Base-by-base conservation (phyloP, 169 alveolate genomes). In the Besnoitia besnoiti region DNA sequence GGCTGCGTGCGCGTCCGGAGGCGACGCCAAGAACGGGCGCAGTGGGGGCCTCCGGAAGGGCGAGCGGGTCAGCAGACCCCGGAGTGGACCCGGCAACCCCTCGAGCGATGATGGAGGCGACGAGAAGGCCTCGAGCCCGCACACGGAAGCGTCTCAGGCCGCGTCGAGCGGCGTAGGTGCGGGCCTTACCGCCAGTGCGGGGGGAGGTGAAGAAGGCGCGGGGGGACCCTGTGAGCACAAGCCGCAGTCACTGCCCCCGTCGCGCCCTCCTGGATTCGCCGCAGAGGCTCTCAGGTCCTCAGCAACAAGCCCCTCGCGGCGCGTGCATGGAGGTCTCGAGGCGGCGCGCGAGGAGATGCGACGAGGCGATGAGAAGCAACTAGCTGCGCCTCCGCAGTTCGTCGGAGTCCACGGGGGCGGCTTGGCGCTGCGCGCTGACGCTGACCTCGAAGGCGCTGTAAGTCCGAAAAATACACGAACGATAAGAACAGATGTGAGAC, bases 331-430 rank as follows among this genome's bases (percentile, higher is more conserved):
- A 37, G 1, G 8, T 73, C 14, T 16, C 27, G n/a, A 73, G 82
- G 46, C 40, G 44, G 8, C 82, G 24, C 8, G 82, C 67, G 39
- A n/a, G 8, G 46, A 42, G 46, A 39, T 37, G 5, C 47, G 39
- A 19, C 14, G 46, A n/a, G 46, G 46, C 12, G 47, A 35, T 27
- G 82, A 73, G 46, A 73, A 73, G 46, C 16, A 73, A 73, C 47
- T 37, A 1, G 82, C 46, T 8, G 44, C 39, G 46, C 82, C 82
- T n/a, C 82, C 82, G 40, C 39, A 73, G 82, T 73, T 73, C n/a
- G 47, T 73, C 44, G 82, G 82, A 1, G 82, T 73, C 46, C 82
- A 73, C n/a, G 39, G 82, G 3, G 82, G 82, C 39, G 82, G 82
- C 82, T 37, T 73, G 46, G 82, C 82, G 47, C 82, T 73, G 5